Evolutionary conservation across 805 yeast species (phyloP).

Genomic region (Saccharomycopsis vini): DNA sequence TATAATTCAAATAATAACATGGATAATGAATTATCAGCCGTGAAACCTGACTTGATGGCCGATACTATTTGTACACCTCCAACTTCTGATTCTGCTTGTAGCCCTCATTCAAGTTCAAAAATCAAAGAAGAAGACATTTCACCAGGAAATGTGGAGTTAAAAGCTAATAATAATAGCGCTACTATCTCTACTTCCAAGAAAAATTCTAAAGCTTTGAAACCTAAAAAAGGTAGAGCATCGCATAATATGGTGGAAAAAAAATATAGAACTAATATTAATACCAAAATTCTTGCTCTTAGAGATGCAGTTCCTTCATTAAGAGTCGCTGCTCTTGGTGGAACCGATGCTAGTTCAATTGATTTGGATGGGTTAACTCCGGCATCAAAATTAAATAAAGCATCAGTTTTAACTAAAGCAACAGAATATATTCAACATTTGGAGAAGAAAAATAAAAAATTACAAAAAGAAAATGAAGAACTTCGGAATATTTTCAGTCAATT

Average conservation of each 20-base stretch:
- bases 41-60: too few relatives aligned
- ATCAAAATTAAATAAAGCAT: slow-evolving; percentile 66
- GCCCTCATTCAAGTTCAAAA: background rate
- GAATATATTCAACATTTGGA: slow-evolving; percentile 74
- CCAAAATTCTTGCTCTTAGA: slow-evolving; percentile 57
- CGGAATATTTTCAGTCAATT: slow-evolving; percentile 6
- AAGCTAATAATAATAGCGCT: background rate
- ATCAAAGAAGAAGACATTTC: background rate
- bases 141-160: background rate
- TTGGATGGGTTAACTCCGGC: slow-evolving; percentile 74
- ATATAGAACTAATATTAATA: slow-evolving; percentile 68
- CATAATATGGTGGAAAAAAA: slow-evolving; percentile 79
- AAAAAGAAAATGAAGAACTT: slow-evolving; percentile 44
- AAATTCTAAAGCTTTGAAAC: slow-evolving; percentile 25
- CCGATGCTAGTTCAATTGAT: slow-evolving; percentile 35
- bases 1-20: too few relatives aligned
- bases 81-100: background rate
- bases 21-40: too few relatives aligned
- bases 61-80: too few relatives aligned
- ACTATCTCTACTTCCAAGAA: background rate
- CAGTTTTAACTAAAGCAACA: slow-evolving; percentile 66
- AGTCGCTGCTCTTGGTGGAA: slow-evolving; percentile 43
- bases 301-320: slow-evolving; percentile 74
- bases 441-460: slow-evolving; percentile 42
- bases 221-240: slow-evolving; percentile 46